Evolutionary conservation across 2,329 filamentous ascomycete genomes (phyloP).

Genomic region (Rhinocladiella similis): DNA sequence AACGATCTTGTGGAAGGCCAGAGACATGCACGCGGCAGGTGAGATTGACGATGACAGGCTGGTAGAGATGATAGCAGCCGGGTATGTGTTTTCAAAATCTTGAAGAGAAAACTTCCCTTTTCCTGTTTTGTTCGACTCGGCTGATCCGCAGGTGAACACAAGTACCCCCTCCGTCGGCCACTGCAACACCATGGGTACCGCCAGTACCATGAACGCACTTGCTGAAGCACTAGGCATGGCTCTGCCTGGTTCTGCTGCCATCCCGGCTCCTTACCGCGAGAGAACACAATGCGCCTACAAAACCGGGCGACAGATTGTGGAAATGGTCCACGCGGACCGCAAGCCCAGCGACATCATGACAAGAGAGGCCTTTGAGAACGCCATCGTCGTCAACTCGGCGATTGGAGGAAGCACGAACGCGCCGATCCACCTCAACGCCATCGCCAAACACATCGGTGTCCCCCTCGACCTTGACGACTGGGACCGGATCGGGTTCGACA

Average conservation of each 20-base stretch:
- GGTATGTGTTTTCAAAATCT: constrained; percentile 33
- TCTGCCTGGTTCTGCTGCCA: constrained; percentile 52
- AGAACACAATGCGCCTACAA: constrained; percentile 50
- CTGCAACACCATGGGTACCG: constrained; percentile 57
- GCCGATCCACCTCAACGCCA: constrained; percentile 56
- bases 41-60: constrained; percentile 47
- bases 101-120: background rate
- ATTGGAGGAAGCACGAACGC: constrained; percentile 60
- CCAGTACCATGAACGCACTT: constrained; percentile 55
- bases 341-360: constrained; percentile 59
- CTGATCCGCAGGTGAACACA: background rate
- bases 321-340: constrained; percentile 50
- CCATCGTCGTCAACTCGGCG: constrained; percentile 55
- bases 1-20: constrained; percentile 50
- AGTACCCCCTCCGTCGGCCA: constrained; percentile 50
- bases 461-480: constrained; percentile 54
- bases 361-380: constrained; percentile 57
- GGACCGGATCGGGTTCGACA: constrained; percentile 51
- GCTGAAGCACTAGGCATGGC: constrained; percentile 56
- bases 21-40: constrained; percentile 50
- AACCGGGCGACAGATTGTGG: constrained; percentile 51
- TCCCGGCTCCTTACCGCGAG: constrained; percentile 54
- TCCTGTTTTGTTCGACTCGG: background rate
- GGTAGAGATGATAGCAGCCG: constrained; percentile 47
- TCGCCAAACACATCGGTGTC: constrained; percentile 56